These are phyloP conservation scores for Ramularia collo-cygni DNA, from an alignment of 2,329 filamentous ascomycete genomes.

Conservation along the genomic window DNA sequence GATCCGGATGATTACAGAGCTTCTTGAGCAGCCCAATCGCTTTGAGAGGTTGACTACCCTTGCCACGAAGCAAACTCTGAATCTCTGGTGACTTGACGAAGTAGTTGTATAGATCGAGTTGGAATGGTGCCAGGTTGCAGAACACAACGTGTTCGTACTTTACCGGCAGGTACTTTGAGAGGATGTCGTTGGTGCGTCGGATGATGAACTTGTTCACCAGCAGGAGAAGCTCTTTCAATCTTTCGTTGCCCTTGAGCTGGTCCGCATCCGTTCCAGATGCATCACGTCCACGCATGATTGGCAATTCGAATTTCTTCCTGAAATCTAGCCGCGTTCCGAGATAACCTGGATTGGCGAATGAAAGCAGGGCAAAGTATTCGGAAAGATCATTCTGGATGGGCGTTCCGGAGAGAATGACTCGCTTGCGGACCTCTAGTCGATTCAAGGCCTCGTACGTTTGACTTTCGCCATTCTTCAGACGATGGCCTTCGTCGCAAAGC, in stretches of 20 bases:
- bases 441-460: conserved; percentile 92
- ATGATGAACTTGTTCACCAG: conserved; percentile 99
- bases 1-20: conserved; percentile 94
- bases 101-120: conserved; percentile 89
- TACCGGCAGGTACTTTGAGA: conserved; percentile 94
- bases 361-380: conserved; percentile 92
- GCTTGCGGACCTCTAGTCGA: conserved; percentile 77
- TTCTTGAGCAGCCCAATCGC: conserved; percentile 97
- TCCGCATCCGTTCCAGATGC: conserved; percentile 81
- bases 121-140: conserved; percentile 89
- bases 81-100: conserved; percentile 96
- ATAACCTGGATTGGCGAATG: conserved; percentile 91
- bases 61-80: conserved; percentile 81
- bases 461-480: conserved; percentile 92
- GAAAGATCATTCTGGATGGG: conserved; percentile 98
- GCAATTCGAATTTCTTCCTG: conserved; percentile 86
- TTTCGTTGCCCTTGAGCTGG: conserved; percentile 73
- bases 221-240: conserved; percentile 69
- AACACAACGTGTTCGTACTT: conserved; percentile 99
- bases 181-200: conserved; percentile 90
- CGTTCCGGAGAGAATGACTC: conserved; percentile 92
- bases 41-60: conserved; percentile 91
- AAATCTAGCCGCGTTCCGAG: conserved; percentile 86
- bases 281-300: conserved; percentile 85
- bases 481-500: conserved; percentile 93